Base-by-base conservation (phyloP, 1,284 basidiomycete genomes). In the Rhodotorula sp. region DNA sequence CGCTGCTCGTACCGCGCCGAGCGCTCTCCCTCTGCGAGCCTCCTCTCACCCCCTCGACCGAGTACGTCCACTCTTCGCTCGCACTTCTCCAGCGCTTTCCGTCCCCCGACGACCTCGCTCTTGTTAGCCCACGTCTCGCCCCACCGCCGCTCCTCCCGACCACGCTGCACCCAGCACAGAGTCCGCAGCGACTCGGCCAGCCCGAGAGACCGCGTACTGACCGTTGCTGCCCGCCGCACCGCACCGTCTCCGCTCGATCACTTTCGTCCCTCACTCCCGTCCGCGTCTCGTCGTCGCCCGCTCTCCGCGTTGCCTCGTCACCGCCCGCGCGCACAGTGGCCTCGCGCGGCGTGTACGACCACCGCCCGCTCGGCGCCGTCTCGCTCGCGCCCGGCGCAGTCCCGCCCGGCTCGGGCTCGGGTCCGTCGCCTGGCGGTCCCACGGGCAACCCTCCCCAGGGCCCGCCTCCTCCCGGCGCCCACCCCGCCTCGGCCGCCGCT, bases 341-440 rank as follows among this genome's bases (percentile, higher is more conserved):
- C 41, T 54, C 49, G 44, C 61, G 41, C 61, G 48, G 48, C 27
- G 63, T 57, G 41, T 72, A 72, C 66, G 67, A 68, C 42, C 71
- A 72, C 57, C 67, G 71, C 13, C 67, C 71, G 12, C 64, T 72
- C 34, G 70, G 66, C 48, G 54, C 64, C 45, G 64, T 53, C n/a
- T 58, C 64, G 23, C 64, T 63, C 61, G 34, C 60, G 3, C 59
- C 59, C 9, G 46, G 41, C 21, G 21, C 61, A 23, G 44, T 42
- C 23, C 23, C 63, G 12, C 46, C 44, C 49, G 54, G n/a, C 56
- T 44, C 62, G 23, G 64, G 19, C 27, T 27, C 21, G 42, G 10
- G n/a, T 3, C 50, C 50, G 8, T 41, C 56, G n/a, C 17, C 42
- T 42, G 21, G 13, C 23, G 45, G 50, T 25, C 27, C 41, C 12